Conservation (phyloP, 305 asterid species). For the Rubia peregrina region DNA sequence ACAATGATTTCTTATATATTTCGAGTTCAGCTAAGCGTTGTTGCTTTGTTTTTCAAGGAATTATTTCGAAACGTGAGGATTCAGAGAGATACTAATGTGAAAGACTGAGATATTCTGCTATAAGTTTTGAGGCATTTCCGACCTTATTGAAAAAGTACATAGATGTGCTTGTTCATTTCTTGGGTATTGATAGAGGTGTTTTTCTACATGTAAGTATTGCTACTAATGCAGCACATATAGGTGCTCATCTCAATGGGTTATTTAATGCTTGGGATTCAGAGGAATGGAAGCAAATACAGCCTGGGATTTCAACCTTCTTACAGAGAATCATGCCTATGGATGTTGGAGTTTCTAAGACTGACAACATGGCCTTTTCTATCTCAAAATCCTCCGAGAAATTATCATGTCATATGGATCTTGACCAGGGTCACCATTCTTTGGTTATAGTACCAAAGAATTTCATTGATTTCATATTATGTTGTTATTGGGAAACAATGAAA, state of each 20-base stretch:
- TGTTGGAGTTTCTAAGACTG: not conserved
- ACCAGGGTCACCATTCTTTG: not conserved
- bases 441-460: not conserved
- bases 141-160: too few species aligned
- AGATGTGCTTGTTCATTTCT: too few species aligned
- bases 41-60: conserved; percentile 35
- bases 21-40: conserved; percentile 49
- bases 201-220: too few species aligned
- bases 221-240: not conserved
- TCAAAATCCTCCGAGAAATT: not conserved
- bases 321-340: not conserved
- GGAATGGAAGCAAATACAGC: not conserved
- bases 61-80: too few species aligned
- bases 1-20: conserved; percentile 65
- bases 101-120: too few species aligned
- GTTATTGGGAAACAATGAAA: not conserved
- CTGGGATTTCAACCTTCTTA: not conserved
- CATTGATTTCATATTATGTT: not conserved
- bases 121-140: too few species aligned
- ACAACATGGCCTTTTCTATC: not conserved
- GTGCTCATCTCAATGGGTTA: not conserved
- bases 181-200: too few species aligned
- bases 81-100: too few species aligned
- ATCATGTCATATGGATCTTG: not conserved
- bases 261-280: not conserved